These are phyloP conservation scores for Xerocomus spinulosus DNA, from an alignment of 768 basidiomycete species.

Conservation along the genomic window DNA sequence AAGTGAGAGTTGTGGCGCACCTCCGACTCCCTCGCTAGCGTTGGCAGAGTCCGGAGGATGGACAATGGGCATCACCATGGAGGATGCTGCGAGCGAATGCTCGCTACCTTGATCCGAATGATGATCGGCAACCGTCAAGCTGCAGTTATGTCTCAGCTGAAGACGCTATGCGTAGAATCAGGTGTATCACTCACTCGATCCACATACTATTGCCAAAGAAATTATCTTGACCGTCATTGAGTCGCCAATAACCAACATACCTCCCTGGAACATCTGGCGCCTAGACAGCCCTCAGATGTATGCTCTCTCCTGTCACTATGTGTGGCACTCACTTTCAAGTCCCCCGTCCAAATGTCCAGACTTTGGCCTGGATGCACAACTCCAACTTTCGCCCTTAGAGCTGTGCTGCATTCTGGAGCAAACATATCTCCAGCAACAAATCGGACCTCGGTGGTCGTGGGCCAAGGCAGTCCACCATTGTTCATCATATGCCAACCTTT, in stretches of 20 bases:
- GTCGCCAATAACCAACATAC: constrained; percentile 74
- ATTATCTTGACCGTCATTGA: constrained; percentile 53
- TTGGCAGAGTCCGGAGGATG: constrained; percentile 17
- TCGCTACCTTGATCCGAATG: constrained; percentile 33
- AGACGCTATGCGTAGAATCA: neutral
- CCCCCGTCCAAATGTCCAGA: constrained; percentile 64
- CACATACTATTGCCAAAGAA: constrained; percentile 69
- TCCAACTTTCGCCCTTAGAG: constrained; percentile 46
- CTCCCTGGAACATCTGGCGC: constrained; percentile 71
- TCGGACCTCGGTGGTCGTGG: constrained; percentile 57
- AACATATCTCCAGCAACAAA: constrained; percentile 72
- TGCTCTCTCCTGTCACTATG: neutral
- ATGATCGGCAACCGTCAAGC: constrained; percentile 64
- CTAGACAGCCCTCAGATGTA: constrained; percentile 27
- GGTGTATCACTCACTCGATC: constrained; percentile 58
- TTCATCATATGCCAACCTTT: constrained; percentile 80
- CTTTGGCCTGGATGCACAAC: constrained; percentile 50
- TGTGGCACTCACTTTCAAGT: constrained; percentile 57
- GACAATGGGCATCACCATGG: constrained; percentile 59
- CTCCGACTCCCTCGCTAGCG: constrained; percentile 4
- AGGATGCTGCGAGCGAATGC: constrained; percentile 60
- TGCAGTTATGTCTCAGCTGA: constrained; percentile 23
- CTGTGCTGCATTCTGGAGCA: constrained; percentile 31
- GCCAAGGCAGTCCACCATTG: constrained; percentile 61
- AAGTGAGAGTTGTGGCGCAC: constrained; percentile 9